Base-by-base conservation (phyloP, 495 filamentous ascomycete species). In the Cercophora samala region DNA sequence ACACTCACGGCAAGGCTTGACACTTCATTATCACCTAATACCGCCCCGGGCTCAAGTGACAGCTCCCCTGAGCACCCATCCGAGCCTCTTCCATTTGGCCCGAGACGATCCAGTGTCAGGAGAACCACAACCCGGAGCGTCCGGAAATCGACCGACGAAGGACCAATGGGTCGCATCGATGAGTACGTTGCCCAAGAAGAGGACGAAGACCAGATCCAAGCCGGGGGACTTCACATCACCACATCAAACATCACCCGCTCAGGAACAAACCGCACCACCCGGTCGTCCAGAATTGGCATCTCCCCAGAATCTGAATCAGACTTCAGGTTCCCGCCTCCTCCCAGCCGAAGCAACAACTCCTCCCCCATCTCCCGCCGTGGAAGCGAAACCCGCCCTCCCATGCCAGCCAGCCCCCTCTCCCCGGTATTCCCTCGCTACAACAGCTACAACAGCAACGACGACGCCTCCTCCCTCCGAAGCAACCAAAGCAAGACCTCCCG, bases 111-210 rank as follows among this genome's bases (percentile, higher is more conserved):
- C 68, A 62, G 68, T 13, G 53, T 46, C 24, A 55, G 67, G 13
- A 65, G 67, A 19, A 1, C 62, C 15, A 54, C 37, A 0, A 4
- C 66, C 13, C 60, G 64, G 0, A 66, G 66, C 11, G 11, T 67
- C 24, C 64, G 67, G 1, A 64, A 68, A 37, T 60, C 60, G 19
- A 66, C 64, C 23, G 68, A 70, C 15, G 71, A 73, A 15, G 64
- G 59, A 1, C 26, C 53, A 0, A 73, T 73, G 71, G 51, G 61
- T 3, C 62, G 71, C 46, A 73, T 73, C 60, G 71, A 70, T 54
- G 71, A 73, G 46, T 25, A 70, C 46, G 58, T 62, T 4, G 37
- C 15, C 13, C 19, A 46, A 9, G 64, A 61, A 5, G 71, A 73
- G 46, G 26, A 70, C 55, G 58, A 56, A 4, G 37, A 17, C 13